phyloP scores from a whole-genome alignment of 805 yeast species.

The Spathaspora gorwiae region DNA sequence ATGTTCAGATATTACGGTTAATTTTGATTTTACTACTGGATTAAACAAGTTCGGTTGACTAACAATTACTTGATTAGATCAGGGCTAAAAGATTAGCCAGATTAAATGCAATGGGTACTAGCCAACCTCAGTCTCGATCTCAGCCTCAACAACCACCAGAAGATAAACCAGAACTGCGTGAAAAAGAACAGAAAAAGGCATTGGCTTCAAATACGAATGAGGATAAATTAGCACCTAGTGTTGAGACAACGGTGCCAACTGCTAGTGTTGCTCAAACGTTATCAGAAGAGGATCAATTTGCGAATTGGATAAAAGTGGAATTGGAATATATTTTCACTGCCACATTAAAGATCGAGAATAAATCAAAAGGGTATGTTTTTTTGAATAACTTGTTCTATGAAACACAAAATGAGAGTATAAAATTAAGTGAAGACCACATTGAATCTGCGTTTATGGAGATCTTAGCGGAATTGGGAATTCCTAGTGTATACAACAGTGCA shows the following conservation, averaged over 20 bases:
- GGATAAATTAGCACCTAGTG: neutral
- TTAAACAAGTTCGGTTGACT: neutral
- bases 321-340: slow-evolving; percentile 35
- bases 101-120: slow-evolving; percentile 14
- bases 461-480: slow-evolving; percentile 50
- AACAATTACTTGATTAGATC: slow-evolving; percentile 23
- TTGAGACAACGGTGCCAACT: neutral
- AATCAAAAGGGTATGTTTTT: slow-evolving; percentile 12
- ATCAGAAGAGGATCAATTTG: slow-evolving; percentile 11
- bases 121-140: neutral
- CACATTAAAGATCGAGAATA: slow-evolving; percentile 18
- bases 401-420: slow-evolving; percentile 8
- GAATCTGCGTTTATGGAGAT: slow-evolving; percentile 55
- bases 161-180: neutral
- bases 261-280: slow-evolving; percentile 3
- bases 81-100: slow-evolving; percentile 52
- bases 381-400: slow-evolving; percentile 23
- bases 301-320: slow-evolving; percentile 39
- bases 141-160: neutral
- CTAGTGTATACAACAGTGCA: slow-evolving; percentile 24
- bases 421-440: slow-evolving; percentile 27
- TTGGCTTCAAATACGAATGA: neutral
- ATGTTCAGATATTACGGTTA: slow-evolving; percentile 4
- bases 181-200: neutral
- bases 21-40: neutral